Percentiles rank a stretch among this genome's conserved stretches.
Conservation (phyloP, 345 rosid species). For the Corymbia maculata region DNA sequence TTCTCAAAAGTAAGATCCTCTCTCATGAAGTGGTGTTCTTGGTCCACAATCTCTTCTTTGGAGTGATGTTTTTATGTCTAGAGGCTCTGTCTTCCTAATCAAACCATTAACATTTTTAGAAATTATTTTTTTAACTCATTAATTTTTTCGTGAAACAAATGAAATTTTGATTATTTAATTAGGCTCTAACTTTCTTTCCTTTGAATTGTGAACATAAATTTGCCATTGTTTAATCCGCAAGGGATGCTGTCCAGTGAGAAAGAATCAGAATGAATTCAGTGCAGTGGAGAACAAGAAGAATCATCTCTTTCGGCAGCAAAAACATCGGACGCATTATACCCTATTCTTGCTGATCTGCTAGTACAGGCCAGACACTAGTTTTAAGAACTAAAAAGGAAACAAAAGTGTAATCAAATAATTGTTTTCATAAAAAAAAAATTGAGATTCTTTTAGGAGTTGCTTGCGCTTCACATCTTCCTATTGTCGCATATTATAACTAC, state of each 20-base stretch:
- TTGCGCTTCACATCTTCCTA: neutral
- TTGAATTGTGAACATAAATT: neutral
- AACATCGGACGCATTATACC: neutral
- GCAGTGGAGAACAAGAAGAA: neutral
- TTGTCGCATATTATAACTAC: neutral
- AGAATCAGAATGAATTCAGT: neutral
- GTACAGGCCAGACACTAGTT: neutral
- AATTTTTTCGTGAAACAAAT: neutral
- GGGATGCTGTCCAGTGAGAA: neutral
- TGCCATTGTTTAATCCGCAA: neutral
- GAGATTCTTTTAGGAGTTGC: neutral
- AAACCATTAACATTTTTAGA: too few relatives aligned
- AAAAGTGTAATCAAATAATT: neutral
- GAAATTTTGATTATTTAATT: neutral
- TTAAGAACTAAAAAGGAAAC: neutral
- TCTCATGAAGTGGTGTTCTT: neutral
- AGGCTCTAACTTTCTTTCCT: neutral
- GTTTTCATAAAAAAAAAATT: neutral
- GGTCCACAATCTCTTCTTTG: neutral
- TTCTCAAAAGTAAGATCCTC: neutral
- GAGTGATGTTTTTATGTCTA: neutral
- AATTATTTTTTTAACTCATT: too few relatives aligned
- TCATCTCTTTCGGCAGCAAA: neutral
- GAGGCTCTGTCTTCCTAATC: neutral
- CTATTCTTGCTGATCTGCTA: neutral